Conservation (phyloP, 805 yeast species). For the Starmerella roubikii region DNA sequence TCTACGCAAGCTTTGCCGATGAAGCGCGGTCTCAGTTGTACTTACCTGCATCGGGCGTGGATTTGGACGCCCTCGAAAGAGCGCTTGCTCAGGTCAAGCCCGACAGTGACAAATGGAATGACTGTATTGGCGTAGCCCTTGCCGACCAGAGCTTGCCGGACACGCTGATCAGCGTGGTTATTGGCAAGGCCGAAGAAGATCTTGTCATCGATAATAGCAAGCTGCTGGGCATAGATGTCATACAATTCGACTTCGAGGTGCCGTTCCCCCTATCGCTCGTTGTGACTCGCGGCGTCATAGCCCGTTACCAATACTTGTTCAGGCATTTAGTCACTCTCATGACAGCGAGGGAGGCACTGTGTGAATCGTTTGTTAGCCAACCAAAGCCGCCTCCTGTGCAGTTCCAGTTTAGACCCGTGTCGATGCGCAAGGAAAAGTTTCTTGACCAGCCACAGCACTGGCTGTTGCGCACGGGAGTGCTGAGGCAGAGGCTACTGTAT, state of each 20-base stretch:
- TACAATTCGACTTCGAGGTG: slow-evolving; percentile 32
- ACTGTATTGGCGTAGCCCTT: slow-evolving; percentile 25
- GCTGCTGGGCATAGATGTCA: slow-evolving; percentile 21
- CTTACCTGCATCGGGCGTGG: slow-evolving; percentile 26
- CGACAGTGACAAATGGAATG: slow-evolving; percentile 3
- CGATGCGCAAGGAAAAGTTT: slow-evolving; percentile 60
- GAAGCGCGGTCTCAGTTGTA: slow-evolving; percentile 40
- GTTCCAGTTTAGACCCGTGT: slow-evolving; percentile 25
- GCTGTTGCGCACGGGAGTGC: slow-evolving; percentile 22
- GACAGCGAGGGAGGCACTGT: slow-evolving; percentile 45
- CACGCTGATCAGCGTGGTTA: neutral
- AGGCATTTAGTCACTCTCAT: slow-evolving; percentile 56
- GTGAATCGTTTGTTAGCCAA: slow-evolving; percentile 19
- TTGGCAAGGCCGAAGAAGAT: slow-evolving; percentile 7
- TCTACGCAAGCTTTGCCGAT: slow-evolving; percentile 41
- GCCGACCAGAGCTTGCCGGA: slow-evolving; percentile 26
- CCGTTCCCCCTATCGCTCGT: slow-evolving; percentile 83
- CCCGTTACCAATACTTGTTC: slow-evolving; percentile 68
- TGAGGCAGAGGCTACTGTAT: slow-evolving; percentile 38
- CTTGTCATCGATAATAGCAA: neutral
- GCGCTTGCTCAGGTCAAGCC: slow-evolving; percentile 23
- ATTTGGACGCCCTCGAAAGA: slow-evolving; percentile 26
- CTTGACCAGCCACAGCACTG: slow-evolving; percentile 28
- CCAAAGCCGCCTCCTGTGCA: neutral
- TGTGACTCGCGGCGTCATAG: slow-evolving; percentile 51